Conservation (phyloP, 768 basidiomycete species). For the Leucocoprinus birnbaumii region DNA sequence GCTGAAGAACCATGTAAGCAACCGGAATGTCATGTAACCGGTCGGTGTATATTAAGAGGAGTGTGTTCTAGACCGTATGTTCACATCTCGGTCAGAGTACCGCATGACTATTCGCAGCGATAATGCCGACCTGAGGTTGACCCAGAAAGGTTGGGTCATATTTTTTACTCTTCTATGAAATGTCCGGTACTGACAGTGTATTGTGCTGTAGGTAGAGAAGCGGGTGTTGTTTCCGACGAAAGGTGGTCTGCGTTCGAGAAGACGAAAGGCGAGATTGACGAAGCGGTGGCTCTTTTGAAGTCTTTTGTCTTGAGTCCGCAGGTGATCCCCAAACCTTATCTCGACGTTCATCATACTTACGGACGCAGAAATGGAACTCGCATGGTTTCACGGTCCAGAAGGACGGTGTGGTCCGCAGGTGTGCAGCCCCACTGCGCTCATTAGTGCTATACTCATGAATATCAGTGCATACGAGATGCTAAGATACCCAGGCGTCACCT, state of each 20-base stretch:
- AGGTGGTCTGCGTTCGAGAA: constrained; percentile 38
- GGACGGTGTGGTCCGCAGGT: constrained; percentile 46
- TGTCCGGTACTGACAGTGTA: background rate
- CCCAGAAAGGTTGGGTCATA: constrained; percentile 58
- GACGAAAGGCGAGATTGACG: constrained; percentile 28
- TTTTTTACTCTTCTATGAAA: background rate
- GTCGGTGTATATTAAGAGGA: constrained; percentile 1
- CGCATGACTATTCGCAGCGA: constrained; percentile 85
- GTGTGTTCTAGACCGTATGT: constrained; percentile 76
- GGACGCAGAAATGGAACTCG: constrained; percentile 14
- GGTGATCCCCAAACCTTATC: constrained; percentile 16
- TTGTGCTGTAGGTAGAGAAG: constrained; percentile 31
- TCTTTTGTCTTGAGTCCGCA: constrained; percentile 39
- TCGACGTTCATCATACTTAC: background rate
- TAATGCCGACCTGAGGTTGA: constrained; percentile 84
- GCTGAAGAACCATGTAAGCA: constrained; percentile 86
- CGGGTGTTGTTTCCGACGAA: constrained; percentile 42
- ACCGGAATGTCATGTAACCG: background rate
- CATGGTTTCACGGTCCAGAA: constrained; percentile 42
- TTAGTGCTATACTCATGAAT: background rate
- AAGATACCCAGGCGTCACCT: constrained; percentile 50
- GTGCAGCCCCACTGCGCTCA: constrained; percentile 5
- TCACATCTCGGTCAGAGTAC: constrained; percentile 89
- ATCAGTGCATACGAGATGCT: constrained; percentile 76
- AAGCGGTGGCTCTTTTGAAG: constrained; percentile 34